These are phyloP conservation scores for Turritis glabra DNA, from an alignment of 345 rosid species.

Conservation along the genomic window DNA sequence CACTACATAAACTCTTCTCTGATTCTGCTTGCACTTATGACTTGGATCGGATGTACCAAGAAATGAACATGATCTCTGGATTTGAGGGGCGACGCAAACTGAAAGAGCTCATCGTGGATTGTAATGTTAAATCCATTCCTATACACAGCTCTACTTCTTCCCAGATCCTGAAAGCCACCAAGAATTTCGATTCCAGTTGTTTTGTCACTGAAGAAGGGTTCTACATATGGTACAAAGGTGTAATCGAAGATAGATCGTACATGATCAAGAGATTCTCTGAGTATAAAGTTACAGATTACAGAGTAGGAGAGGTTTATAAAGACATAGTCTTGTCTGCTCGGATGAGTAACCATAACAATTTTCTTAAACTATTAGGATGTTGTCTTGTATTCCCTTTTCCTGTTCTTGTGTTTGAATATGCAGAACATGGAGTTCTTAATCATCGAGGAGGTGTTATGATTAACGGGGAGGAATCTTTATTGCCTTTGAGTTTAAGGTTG, in stretches of 20 bases:
- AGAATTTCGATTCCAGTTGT: neutral
- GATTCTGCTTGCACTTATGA: no score
- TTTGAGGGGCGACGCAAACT: no score
- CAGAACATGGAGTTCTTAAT: slow-evolving; percentile 1
- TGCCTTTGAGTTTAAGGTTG: slow-evolving; percentile 6
- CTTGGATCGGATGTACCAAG: no score
- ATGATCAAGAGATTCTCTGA: slow-evolving; percentile 3
- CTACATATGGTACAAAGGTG: slow-evolving; percentile 3
- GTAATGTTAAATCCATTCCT: no score
- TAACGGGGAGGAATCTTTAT: neutral
- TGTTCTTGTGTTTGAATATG: slow-evolving; percentile 3
- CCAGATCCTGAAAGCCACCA: neutral
- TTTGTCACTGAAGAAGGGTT: neutral
- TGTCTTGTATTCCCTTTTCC: slow-evolving; percentile 13
- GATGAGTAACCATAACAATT: slow-evolving; percentile 9
- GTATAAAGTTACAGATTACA: neutral
- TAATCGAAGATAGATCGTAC: neutral
- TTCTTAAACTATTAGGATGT: slow-evolving; percentile 22
- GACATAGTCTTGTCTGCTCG: slow-evolving; percentile 23
- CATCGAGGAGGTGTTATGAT: neutral
- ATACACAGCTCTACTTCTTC: no score
- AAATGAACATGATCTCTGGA: no score
- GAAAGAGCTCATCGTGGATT: no score
- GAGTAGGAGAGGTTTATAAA: neutral
- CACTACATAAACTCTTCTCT: no score